Base-by-base conservation (phyloP, 2,329 filamentous ascomycete genomes). In the Juglanconis sp. region DNA sequence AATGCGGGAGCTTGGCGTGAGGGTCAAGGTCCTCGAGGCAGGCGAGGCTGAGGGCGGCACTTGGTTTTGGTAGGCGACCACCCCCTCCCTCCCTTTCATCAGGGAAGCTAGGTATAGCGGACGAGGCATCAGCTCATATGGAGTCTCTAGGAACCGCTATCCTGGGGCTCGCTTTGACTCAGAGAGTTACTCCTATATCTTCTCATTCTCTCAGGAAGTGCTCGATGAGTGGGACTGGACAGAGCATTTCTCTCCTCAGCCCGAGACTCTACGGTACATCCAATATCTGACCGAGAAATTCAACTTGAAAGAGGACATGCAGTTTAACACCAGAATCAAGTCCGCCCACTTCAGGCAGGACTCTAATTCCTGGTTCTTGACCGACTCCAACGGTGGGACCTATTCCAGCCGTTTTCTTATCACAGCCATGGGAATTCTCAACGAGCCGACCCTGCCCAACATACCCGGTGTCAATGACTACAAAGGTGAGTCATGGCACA, bases 151-250 rank as follows among this genome's bases (percentile, higher is more conserved):
- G 49, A 58, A 61, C 24, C 32, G 59, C 17, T 61, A 61, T 35
- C 59, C 54, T 13, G 54, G 59, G 13, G 59, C 77, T n/a, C 71
- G 77, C 46, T 76, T 78, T 54, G 79, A 81, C 57, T 77, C 76
- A 0, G 76, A 80, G 65, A 74, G 73, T 1, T 73, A 76, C n/a
- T 75, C 76, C 0, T 81, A 82, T 64, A 68, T 72, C 58, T 76
- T 78, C 52, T 74, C 73, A 10, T 76, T 78, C 62, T 71, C 71
- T 11, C 70, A 77, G 63, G 75, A 75, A 24, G 61, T 77, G 4
- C 68, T 78, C 13, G 70, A 76, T 44, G 75, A 77, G 57, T 79
- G 76, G 72, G 65, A 73, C 57, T 78, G 74, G 72, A 71, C 67
- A 4, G 70, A 74, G 59, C 66, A 70, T 34, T 74, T 73, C 49